Conservation (phyloP, 2,329 filamentous ascomycete species). For the Phialophora verrucosa region DNA sequence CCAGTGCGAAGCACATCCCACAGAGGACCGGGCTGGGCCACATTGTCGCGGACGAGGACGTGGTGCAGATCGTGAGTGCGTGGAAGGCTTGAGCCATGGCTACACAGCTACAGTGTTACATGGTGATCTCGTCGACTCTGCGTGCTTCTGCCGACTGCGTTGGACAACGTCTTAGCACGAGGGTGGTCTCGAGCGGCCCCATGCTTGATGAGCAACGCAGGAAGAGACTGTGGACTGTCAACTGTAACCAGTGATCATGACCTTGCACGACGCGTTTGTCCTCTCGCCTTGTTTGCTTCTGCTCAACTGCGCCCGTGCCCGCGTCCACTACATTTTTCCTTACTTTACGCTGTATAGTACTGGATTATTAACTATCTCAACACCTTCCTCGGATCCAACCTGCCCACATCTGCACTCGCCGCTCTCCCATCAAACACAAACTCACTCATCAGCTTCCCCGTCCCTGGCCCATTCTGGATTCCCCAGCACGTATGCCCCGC, state of each 20-base stretch:
- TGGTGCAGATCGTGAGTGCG: conserved; percentile 65
- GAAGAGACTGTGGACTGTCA: not conserved
- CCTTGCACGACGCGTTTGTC: too few relatives aligned
- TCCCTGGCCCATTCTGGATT: conserved; percentile 92
- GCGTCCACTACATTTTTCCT: too few relatives aligned
- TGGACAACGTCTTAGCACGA: not conserved
- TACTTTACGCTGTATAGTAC: not conserved
- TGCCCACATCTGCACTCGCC: conserved; percentile 69
- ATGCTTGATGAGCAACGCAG: not conserved
- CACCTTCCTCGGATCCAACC: conserved; percentile 70
- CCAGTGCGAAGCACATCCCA: conserved; percentile 91
- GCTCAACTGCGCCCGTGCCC: too few relatives aligned
- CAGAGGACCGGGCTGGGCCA: conserved; percentile 89
- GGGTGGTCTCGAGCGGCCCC: not conserved
- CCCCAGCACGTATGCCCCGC: conserved; percentile 97
- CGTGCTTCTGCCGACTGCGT: not conserved
- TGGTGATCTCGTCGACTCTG: not conserved
- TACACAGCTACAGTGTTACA: too few relatives aligned
- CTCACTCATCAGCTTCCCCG: conserved; percentile 80
- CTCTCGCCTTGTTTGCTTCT: too few relatives aligned
- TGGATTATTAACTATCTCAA: conserved; percentile 34
- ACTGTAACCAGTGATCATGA: too few relatives aligned
- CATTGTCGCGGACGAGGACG: conserved; percentile 72
- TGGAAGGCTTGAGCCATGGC: conserved; percentile 39
- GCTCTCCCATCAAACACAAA: conserved; percentile 75